Evolutionary conservation across 768 basidiomycete genomes (phyloP).

Genomic region (Naganishia antarctica): DNA sequence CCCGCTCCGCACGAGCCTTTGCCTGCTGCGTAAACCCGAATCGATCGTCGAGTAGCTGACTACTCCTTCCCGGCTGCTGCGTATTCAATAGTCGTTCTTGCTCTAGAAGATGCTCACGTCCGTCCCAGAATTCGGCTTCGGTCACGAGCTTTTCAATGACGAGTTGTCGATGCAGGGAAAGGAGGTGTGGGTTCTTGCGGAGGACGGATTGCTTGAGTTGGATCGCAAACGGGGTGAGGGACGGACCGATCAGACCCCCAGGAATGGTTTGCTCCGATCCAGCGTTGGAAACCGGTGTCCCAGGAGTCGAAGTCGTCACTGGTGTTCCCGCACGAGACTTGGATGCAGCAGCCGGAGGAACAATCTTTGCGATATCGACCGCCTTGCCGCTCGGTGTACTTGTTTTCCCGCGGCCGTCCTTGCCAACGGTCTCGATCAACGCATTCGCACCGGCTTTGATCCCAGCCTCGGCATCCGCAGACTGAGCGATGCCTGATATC

Average conservation of each 20-base stretch:
- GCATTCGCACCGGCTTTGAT: conserved; percentile 2
- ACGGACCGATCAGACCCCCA: not conserved
- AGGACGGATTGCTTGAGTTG: conserved; percentile 55
- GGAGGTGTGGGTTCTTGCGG: conserved; percentile 69
- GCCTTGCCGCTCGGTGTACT: conserved; percentile 20
- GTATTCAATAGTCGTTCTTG: conserved; percentile 42
- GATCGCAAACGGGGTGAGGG: conserved; percentile 22
- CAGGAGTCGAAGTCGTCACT: not conserved
- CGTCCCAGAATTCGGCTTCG: conserved; percentile 96
- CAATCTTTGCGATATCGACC: conserved; percentile 13
- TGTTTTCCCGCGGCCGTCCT: not conserved
- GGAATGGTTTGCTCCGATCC: not conserved
- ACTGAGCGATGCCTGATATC: conserved; percentile 29
- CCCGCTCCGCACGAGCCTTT: conserved; percentile 71
- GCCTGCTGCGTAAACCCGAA: conserved; percentile 66
- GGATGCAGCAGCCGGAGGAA: not conserved
- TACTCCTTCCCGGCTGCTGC: conserved; percentile 46
- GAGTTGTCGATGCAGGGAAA: conserved; percentile 75
- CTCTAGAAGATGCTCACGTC: conserved; percentile 59
- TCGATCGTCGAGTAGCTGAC: conserved; percentile 48
- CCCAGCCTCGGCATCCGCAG: conserved; percentile 8
- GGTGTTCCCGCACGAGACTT: not conserved
- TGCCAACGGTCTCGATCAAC: conserved; percentile 5
- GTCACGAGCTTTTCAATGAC: conserved; percentile 69
- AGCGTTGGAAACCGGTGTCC: not conserved